These are phyloP conservation scores for Colletotrichum musicola DNA, from an alignment of 2,329 filamentous ascomycete genomes.

Conservation along the genomic window DNA sequence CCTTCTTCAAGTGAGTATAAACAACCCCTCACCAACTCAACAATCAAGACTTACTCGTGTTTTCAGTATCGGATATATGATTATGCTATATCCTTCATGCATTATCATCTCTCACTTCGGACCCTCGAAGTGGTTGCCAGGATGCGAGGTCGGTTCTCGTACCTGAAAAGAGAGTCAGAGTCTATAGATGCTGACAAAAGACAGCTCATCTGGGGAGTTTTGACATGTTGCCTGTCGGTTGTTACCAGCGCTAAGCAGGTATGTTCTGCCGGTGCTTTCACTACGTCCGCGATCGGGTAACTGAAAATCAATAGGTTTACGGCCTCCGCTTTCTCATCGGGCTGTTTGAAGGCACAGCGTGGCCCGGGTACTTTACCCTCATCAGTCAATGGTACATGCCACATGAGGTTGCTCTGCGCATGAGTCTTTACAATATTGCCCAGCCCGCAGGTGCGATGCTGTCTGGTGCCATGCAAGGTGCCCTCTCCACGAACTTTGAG, in stretches of 20 bases:
- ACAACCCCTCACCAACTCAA: neutral
- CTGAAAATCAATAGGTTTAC: constrained; percentile 54
- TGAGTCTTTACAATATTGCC: constrained; percentile 62
- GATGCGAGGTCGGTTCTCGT: constrained; percentile 41
- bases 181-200: neutral
- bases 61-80: constrained; percentile 41
- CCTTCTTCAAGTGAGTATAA: constrained; percentile 38
- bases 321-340: constrained; percentile 59
- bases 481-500: constrained; percentile 66
- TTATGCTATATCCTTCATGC: constrained; percentile 45
- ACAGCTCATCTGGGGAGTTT: constrained; percentile 26
- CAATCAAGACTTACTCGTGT: neutral
- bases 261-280: neutral
- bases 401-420: constrained; percentile 60
- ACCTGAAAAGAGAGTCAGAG: neutral
- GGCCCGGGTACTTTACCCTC: constrained; percentile 45
- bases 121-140: constrained; percentile 45
- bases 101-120: constrained; percentile 45
- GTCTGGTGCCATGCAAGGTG: constrained; percentile 66
- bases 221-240: constrained; percentile 27
- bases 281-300: constrained; percentile 9
- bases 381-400: constrained; percentile 59
- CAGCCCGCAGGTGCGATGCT: constrained; percentile 67
- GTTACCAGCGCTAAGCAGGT: constrained; percentile 28
- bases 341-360: constrained; percentile 52